Conservation (phyloP, 2,329 filamentous ascomycete genomes). For the Tolypocladium endophyticum region DNA sequence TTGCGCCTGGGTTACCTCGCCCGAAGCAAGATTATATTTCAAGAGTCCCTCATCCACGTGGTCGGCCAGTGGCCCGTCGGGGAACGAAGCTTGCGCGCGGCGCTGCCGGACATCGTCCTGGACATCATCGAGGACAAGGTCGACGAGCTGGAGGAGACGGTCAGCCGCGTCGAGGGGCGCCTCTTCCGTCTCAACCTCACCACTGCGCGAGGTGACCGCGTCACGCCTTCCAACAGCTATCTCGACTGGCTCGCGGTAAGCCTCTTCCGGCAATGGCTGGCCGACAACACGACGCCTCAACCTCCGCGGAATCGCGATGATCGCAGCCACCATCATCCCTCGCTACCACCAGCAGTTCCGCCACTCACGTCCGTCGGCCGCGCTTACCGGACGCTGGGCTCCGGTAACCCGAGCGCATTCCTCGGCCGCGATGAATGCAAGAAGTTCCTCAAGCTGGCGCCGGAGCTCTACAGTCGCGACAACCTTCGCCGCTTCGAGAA, state of each 20-base stretch:
- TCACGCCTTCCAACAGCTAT: conserved; percentile 69
- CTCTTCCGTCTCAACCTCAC: conserved; percentile 74
- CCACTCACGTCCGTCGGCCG: conserved; percentile 53
- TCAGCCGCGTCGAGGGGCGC: conserved; percentile 67
- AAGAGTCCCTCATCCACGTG: conserved; percentile 84
- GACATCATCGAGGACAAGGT: conserved; percentile 94
- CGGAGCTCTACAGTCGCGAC: conserved; percentile 78
- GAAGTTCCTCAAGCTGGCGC: conserved; percentile 73
- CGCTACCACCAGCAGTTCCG: conserved; percentile 26
- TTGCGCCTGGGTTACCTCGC: conserved; percentile 82
- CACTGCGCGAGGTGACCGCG: conserved; percentile 70
- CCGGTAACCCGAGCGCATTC: conserved; percentile 48
- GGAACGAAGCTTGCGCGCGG: conserved; percentile 62
- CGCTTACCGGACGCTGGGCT: conserved; percentile 68
- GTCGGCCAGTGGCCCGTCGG: conserved; percentile 88
- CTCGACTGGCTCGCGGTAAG: conserved; percentile 83
- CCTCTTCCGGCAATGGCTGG: conserved; percentile 86
- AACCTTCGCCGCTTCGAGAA: conserved; percentile 77
- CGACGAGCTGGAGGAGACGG: conserved; percentile 77
- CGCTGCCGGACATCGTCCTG: conserved; percentile 65
- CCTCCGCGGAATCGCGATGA: conserved; percentile 25
- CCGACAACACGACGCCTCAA: conserved; percentile 74
- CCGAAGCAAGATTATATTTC: conserved; percentile 71
- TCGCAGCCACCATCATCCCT: conserved; percentile 13
- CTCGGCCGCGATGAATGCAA: conserved; percentile 82